Evolutionary conservation across 169 alveolate genomes (phyloP).

Genomic region (Plasmodium inui): DNA sequence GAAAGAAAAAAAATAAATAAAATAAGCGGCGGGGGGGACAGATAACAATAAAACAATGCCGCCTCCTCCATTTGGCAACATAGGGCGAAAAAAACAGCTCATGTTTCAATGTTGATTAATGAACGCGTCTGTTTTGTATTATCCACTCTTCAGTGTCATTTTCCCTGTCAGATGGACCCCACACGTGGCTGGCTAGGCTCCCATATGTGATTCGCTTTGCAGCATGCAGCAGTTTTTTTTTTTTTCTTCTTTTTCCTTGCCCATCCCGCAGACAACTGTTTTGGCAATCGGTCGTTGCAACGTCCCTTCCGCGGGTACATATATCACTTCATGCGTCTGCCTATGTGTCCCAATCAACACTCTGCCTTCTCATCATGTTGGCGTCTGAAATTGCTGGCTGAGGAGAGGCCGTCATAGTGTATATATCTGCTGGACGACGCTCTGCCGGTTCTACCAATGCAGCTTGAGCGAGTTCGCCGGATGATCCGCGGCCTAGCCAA

Average conservation of each 20-base stretch:
- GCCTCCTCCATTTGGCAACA: not conserved
- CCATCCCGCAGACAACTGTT: not conserved
- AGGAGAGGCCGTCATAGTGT: not conserved
- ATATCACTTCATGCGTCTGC: not conserved
- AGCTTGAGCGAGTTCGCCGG: not conserved
- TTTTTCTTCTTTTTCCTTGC: not conserved
- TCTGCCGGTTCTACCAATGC: not conserved
- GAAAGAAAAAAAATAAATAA: too few species aligned
- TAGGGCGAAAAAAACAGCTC: not conserved
- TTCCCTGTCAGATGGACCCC: not conserved
- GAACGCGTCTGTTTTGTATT: not conserved
- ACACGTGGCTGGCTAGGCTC: not conserved
- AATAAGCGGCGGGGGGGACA: not conserved
- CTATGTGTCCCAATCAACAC: not conserved
- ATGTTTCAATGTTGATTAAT: not conserved
- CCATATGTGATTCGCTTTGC: not conserved
- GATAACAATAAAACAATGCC: not conserved
- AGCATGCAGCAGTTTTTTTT: not conserved
- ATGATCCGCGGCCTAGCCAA: not conserved
- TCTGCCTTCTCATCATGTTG: not conserved
- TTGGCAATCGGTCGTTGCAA: not conserved
- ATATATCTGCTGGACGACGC: not conserved
- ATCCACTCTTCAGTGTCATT: not conserved
- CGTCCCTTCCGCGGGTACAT: not conserved
- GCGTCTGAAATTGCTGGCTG: not conserved